These are phyloP conservation scores for Arctium minus DNA, from an alignment of 129 eudicot genomes.

Conservation along the genomic window DNA sequence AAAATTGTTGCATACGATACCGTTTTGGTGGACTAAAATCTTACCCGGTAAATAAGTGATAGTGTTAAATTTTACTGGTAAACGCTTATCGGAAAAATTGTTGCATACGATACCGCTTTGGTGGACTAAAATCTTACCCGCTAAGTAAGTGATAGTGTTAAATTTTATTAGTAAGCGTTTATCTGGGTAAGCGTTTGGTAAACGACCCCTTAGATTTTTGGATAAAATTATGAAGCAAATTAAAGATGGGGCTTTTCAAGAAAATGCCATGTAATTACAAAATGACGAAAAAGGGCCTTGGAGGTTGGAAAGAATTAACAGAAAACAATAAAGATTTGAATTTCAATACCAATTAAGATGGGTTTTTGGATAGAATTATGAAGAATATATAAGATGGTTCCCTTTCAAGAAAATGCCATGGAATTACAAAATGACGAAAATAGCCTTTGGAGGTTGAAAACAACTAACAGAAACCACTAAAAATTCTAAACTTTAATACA, in stretches of 20 bases:
- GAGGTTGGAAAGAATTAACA: neutral
- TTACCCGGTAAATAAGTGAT: no score
- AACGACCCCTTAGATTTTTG: neutral
- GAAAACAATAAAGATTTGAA: neutral
- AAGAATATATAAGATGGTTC: neutral
- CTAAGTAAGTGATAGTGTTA: no score
- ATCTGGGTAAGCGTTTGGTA: no score
- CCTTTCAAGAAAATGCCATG: constrained; percentile 1
- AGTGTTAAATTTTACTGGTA: no score
- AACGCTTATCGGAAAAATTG: no score
- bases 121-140: no score
- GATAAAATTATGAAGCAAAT: constrained; percentile 3
- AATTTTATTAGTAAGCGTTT: no score
- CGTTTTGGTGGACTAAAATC: no score
- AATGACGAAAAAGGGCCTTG: neutral
- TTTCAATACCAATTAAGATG: neutral
- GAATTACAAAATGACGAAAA: neutral
- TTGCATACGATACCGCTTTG: no score
- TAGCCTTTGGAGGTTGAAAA: neutral
- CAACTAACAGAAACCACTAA: neutral
- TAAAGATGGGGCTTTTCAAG: neutral
- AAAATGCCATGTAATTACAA: constrained; percentile 1
- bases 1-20: no score
- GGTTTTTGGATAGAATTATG: neutral
- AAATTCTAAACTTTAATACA: neutral